phyloP scores from a whole-genome alignment of 2,329 filamentous ascomycete genomes.

The Colletotrichum sp. region DNA sequence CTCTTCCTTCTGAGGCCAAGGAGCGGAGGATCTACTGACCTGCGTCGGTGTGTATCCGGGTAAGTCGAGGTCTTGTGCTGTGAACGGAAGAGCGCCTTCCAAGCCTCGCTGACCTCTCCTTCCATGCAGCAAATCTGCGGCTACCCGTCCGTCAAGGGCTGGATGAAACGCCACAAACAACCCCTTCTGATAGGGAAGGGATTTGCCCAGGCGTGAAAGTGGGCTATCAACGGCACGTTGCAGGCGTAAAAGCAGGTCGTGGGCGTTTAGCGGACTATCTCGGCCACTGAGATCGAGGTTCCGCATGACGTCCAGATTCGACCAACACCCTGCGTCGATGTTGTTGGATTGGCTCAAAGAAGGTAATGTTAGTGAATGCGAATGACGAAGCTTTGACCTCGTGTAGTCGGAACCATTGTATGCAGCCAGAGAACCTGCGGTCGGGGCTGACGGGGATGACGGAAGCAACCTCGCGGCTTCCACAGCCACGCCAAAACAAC shows the following conservation, averaged over 20 bases:
- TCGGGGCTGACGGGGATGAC: constrained; percentile 8
- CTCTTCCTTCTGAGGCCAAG: neutral
- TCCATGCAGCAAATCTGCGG: constrained; percentile 52
- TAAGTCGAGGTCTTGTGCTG: constrained; percentile 7
- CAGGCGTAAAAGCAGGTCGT: constrained; percentile 39
- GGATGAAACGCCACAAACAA: constrained; percentile 54
- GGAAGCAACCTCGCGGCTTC: constrained; percentile 9
- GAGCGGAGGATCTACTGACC: constrained; percentile 9
- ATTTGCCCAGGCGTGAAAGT: constrained; percentile 37
- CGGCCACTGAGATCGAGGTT: constrained; percentile 36
- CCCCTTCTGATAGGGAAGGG: constrained; percentile 43
- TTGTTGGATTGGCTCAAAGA: constrained; percentile 18
- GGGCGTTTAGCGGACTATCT: constrained; percentile 34
- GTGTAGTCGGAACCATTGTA: constrained; percentile 7
- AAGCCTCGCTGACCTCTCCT: constrained; percentile 36
- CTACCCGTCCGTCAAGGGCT: constrained; percentile 50
- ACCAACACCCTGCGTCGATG: constrained; percentile 23
- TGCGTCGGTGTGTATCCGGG: constrained; percentile 3
- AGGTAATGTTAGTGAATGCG: neutral
- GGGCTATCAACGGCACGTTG: constrained; percentile 44
- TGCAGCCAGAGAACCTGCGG: constrained; percentile 16
- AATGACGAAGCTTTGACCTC: neutral
- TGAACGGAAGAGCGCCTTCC: constrained; percentile 14
- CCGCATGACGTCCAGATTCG: constrained; percentile 26
- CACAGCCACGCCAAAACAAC: neutral